Evolutionary conservation across 1,284 basidiomycete species (phyloP).

Genomic region (Ganoderma lucidum): DNA sequence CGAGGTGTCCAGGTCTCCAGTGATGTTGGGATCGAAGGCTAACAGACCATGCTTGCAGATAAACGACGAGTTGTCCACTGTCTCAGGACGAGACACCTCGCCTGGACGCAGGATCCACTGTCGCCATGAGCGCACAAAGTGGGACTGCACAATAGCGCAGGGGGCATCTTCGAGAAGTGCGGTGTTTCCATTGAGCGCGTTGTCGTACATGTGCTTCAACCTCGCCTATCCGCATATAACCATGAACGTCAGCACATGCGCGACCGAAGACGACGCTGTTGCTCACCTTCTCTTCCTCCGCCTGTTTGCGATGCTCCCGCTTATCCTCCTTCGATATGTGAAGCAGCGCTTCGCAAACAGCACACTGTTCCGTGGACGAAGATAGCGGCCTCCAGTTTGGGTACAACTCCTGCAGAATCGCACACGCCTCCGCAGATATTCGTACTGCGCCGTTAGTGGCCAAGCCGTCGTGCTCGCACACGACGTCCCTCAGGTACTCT

Average conservation of each 20-base stretch:
- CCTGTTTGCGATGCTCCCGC: conserved; percentile 62
- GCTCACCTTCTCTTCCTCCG: conserved; percentile 78
- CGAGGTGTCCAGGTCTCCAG: conserved; percentile 60
- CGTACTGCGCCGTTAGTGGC: conserved; percentile 59
- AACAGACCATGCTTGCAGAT: conserved; percentile 74
- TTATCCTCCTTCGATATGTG: conserved; percentile 66
- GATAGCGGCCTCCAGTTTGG: conserved; percentile 68
- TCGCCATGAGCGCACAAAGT: conserved; percentile 72
- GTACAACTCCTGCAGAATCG: conserved; percentile 64
- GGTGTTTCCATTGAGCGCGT: conserved; percentile 55
- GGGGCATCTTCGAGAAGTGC: conserved; percentile 53
- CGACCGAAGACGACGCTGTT: conserved; percentile 19
- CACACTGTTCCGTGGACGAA: conserved; percentile 60
- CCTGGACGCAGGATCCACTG: conserved; percentile 71
- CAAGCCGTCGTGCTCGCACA: conserved; percentile 73
- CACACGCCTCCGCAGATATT: conserved; percentile 67
- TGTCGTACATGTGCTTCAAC: conserved; percentile 67
- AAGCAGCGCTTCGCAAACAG: conserved; percentile 63
- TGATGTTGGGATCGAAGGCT: conserved; percentile 69
- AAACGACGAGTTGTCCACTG: conserved; percentile 66
- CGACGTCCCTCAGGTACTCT: conserved; percentile 64
- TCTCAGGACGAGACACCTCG: conserved; percentile 62
- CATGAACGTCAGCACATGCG: conserved; percentile 22
- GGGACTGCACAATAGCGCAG: conserved; percentile 65
- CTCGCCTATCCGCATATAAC: conserved; percentile 50